Conservation (phyloP, 2,329 filamentous ascomycete genomes). For the Epichloe sp. region DNA sequence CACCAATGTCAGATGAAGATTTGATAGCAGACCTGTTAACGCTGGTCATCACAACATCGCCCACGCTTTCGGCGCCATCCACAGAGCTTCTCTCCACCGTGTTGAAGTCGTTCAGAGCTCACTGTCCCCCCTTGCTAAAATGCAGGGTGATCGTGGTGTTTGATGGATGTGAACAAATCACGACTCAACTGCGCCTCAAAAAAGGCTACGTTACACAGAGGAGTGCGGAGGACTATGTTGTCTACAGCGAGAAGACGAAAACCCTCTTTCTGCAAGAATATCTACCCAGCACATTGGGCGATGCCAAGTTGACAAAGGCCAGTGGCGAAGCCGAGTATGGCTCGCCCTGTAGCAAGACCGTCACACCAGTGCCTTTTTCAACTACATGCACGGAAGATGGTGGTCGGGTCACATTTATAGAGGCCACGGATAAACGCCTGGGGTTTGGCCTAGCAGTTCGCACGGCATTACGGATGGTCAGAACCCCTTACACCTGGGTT, state of each 20-base stretch:
- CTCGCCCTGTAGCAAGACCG: conserved; percentile 22
- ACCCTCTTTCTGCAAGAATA: conserved; percentile 18
- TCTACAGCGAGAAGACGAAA: conserved; percentile 36
- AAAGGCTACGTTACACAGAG: conserved; percentile 38
- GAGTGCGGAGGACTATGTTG: conserved; percentile 25
- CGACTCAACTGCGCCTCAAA: conserved; percentile 31
- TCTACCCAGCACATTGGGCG: neutral
- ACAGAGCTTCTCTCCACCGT: conserved; percentile 37
- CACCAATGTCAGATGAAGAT: neutral
- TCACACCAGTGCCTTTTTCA: conserved; percentile 6
- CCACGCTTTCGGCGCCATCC: conserved; percentile 39
- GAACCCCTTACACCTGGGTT: conserved; percentile 41
- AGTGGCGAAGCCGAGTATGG: conserved; percentile 34
- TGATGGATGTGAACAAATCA: conserved; percentile 37
- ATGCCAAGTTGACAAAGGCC: conserved; percentile 4
- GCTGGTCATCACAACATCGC: conserved; percentile 39
- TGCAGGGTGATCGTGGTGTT: conserved; percentile 38
- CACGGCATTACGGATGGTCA: conserved; percentile 31
- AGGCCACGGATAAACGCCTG: conserved; percentile 30
- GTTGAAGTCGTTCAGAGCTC: conserved; percentile 28
- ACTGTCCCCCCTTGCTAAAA: conserved; percentile 26
- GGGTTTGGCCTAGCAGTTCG: conserved; percentile 42
- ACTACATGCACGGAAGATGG: conserved; percentile 15
- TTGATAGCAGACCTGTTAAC: conserved; percentile 9
- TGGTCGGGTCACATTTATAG: conserved; percentile 32